Evolutionary conservation across 2,329 filamentous ascomycete species (phyloP), one percentile per base, ranked within the genome.

Genomic region (Zymoseptoria tritici): DNA sequence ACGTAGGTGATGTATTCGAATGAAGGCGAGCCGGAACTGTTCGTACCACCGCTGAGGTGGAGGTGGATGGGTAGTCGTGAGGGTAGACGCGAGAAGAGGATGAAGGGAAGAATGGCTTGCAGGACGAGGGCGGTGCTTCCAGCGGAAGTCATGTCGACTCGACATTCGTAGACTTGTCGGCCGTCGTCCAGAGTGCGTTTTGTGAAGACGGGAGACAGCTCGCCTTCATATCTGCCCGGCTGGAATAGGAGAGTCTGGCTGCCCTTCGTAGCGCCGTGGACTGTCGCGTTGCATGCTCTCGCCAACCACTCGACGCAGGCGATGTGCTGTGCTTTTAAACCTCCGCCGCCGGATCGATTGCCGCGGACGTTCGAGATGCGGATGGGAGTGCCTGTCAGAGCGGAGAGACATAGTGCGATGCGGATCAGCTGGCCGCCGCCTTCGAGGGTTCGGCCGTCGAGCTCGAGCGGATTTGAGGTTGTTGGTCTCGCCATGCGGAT

Each of bases 401-500:
- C 79, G 1, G 83, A 81, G 2, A 86, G 72, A 13, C 79, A 78
- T 8, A 85, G 65, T 2, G 83, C 81, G 56, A 83, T 78, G 21
- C 84, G 82, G 51, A 85, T 74, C 2, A 86, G 75, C 69, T 86
- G 84, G 13, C 84, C 84, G 24, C 84, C 84, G 49, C 83, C 84
- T 77, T 86, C 83, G 20, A 85, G 79, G 2, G 78, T 83, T 19
- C 78, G 78, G 54, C 84, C 83, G 67, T 83, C 78, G 20, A 85
- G 71, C 55, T 74, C 68, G 24, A 80, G 29, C 22, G 61, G 53
- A 24, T 63, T 56, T 6, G 57, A 42, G n/a, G 19, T n/a, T 20
- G 46, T 59, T 46, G 46, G 24, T 61, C 52, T 57, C 11, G 24
- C 50, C 56, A 59, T 56, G 42, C 26, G 50, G 50, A 11, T 20